Evolutionary conservation across 305 asterid species (phyloP).

Genomic region (Rubia peregrina): DNA sequence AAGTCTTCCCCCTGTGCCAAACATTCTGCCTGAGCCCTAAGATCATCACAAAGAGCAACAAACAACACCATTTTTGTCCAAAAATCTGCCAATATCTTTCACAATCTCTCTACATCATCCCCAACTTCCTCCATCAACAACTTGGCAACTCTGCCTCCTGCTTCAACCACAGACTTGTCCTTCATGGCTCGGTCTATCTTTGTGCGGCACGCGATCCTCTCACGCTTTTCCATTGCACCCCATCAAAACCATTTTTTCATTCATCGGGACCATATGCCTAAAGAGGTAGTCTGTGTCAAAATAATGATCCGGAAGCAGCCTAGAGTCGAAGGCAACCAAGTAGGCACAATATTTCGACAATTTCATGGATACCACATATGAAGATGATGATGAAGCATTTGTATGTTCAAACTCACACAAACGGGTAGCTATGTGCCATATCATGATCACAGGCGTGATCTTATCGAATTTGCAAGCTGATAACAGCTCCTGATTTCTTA

Average conservation of each 20-base stretch:
- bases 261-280: neutral
- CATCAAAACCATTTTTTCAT: neutral
- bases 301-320: constrained; percentile 1
- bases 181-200: neutral
- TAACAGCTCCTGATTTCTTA: neutral
- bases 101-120: neutral
- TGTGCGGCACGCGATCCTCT: neutral
- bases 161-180: neutral
- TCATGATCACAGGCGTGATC: neutral
- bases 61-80: constrained; percentile 8
- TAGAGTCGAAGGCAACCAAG: neutral
- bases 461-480: neutral
- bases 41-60: constrained; percentile 4
- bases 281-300: neutral
- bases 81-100: constrained; percentile 6
- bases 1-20: neutral
- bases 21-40: neutral
- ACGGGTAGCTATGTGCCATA: constrained; percentile 10
- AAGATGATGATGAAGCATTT: neutral
- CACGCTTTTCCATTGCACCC: neutral
- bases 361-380: neutral
- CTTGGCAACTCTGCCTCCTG: neutral
- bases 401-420: neutral
- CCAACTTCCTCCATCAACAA: neutral
- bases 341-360: constrained; percentile 8